Evolutionary conservation across 2,329 filamentous ascomycete species (phyloP), one percentile per base, ranked within the genome.

Genomic region (Xylariaceae sp.): DNA sequence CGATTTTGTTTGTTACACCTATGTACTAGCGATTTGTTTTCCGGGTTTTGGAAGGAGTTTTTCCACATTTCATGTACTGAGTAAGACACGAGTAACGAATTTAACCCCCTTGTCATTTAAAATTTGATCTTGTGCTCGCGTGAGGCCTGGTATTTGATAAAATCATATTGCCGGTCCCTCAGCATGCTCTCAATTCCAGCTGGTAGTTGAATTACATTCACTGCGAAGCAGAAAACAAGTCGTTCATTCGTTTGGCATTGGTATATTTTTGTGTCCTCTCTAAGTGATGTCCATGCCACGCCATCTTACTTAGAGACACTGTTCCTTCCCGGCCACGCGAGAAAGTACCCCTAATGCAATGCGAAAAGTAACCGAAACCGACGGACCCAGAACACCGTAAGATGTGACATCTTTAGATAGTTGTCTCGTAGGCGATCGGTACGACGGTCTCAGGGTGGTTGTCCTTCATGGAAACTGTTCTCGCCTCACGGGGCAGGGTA

Each of bases 391-490:
- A 57, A 57, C 53, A 56, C 50, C 49, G 43, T 37, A 39, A 46
- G 36, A 36, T 46, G 44, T 47, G 47, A 45, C 48, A 46, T 44
- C 50, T 55, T n/a, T 93, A 98, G 73, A 98, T 97, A 67, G 88
- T 91, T 63, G 93, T 98, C 81, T 97, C 93, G 83, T 97, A 98
- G 64, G 93, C 74, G 61, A 97, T 80, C 60, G 91, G 89, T 51
- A 83, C 82, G 64, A 97, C 82, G 61, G 87, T 96, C 83, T 96
- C 89, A 53, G 90, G 89, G 68, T 82, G 78, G 77, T 88, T 87
- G 67, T 89, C 85, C 74, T 82, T 83, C 62, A 83, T 74, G 63
- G 81, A 85, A 67, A 97, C 81, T 53, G 83, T 89, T 69, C 81
- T 79, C 55, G 87, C 83, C 56, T 85, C 83, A 59, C 93, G 81